Evolutionary conservation across 345 rosid species (phyloP), one percentile per base, ranked within the genome.

Genomic region (Trapa bicornis): DNA sequence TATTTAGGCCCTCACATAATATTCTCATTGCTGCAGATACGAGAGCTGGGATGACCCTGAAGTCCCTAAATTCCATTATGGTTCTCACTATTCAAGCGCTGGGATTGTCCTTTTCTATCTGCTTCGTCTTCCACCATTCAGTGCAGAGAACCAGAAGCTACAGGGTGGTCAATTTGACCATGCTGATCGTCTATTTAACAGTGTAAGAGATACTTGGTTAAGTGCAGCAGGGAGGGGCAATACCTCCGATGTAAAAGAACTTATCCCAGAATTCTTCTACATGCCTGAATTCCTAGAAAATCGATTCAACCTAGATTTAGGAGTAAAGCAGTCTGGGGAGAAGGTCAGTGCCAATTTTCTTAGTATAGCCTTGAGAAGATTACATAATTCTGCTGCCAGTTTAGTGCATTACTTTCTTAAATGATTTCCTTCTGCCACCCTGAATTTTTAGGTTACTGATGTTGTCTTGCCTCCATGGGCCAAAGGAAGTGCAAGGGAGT

Each of bases 41-140:
- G 96, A 91, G 77, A 87, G 96, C 80, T 95, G 97, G 97, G 99
- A 95, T 85, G 99, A 95, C 75, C 99, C 97, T 4, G 97, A 91
- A 81, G 96, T 95, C 73, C 99, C 99, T 17, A 91, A 95, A 70
- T 95, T 95, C 72, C 99, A 95, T 84, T 95, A 95, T 50, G 99
- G 99, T 67, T 91, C 97, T 83, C 99, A 95, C 81, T 95, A 95
- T 82, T 95, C 99, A 64, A 95, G 99, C 83, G 99, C 99, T 76
- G 99, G 99, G 70, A 91, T 91, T 78, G 97, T 95, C 73, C 92
- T 95, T 47, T 91, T 95, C 81, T 95, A 91, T 80, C 99, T 95
- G 78, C 82, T 95, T 66, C 99, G 99, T 67, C 77, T 95, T 73
- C 97, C 97, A 47, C 99, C 99, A 66, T 95, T 91, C 78, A 95